Evolutionary conservation across 148 eudicot species (phyloP).

Genomic region (Vaccinium darrowii): DNA sequence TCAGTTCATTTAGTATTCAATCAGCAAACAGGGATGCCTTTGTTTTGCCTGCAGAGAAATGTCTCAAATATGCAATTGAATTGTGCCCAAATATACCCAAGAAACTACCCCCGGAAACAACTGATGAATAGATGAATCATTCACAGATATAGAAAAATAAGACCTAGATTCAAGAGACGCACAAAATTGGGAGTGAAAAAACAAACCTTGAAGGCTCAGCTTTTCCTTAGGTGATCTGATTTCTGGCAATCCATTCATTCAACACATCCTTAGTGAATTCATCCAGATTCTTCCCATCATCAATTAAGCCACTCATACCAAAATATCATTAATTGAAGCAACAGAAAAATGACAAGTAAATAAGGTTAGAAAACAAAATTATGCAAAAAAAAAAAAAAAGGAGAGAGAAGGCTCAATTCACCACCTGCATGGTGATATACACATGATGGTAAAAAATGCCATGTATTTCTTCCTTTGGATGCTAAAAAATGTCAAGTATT

Average conservation of each 20-base stretch:
- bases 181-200: neutral
- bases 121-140: neutral
- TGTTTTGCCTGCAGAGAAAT: neutral
- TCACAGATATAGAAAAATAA: neutral
- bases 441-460: too few species aligned
- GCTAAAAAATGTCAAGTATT: too few species aligned
- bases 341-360: neutral
- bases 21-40: neutral
- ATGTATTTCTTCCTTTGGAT: too few species aligned
- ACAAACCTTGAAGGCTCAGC: constrained; percentile 82
- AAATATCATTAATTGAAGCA: neutral
- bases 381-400: neutral
- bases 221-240: constrained; percentile 80
- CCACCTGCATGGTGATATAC: constrained; percentile 65
- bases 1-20: neutral
- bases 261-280: constrained; percentile 76
- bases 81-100: neutral
- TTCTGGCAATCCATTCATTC: constrained; percentile 72
- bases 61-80: neutral
- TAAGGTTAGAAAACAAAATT: neutral
- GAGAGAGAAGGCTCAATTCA: constrained; percentile 44
- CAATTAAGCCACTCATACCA: constrained; percentile 50
- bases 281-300: constrained; percentile 88
- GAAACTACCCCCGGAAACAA: neutral
- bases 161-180: neutral